Base-by-base conservation (phyloP, 2,329 filamentous ascomycete species). In the Alternaria metachromatica region DNA sequence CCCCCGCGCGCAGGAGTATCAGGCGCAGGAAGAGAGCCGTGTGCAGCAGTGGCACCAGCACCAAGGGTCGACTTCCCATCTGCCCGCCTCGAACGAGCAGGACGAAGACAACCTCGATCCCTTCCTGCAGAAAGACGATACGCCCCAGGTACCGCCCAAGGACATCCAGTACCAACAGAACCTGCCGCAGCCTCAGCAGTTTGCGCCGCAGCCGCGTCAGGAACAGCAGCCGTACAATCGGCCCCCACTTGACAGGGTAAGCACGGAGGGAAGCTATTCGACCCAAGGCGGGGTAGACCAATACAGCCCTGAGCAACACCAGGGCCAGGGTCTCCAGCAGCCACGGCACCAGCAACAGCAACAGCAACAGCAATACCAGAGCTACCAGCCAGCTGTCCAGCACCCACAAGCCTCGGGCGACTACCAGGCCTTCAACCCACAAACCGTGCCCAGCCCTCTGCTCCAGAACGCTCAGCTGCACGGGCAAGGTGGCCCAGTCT, bases 21-120 rank as follows among this genome's bases (percentile, higher is more conserved):
- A 71, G 51, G 46, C 68, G 62, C 70, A 70, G 51, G 71, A 73
- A 57, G 64, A 61, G 20, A 72, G 73, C 33, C 72, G 71, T 37
- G 60, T 72, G 46, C 74, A 71, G 66, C 75, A 75, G 66, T 75
- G 72, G 66, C 67, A 67, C 41, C 72, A 72, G 46, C 68, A 70
- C 43, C 69, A 72, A 57, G 74, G 71, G 8, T 80, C 78, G 37
- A 77, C 72, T 55, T 66, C 73, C 33, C 73, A 78, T 67, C 70
- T 81, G 59, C 72, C 78, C 60, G 62, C 77, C 21, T 78, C 78
- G 6, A 66, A 71, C 65, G 79, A 81, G 71, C 76, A 78, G 60
- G 76, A 80, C 74, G 79, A 81, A 61, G 65, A 70, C 58, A 70
- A 79, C 58, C 72, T 80, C 25, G 78, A 81, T 53, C 78, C 78